Conservation (phyloP, 1,284 basidiomycete genomes). For the Austroboletus niveus region DNA sequence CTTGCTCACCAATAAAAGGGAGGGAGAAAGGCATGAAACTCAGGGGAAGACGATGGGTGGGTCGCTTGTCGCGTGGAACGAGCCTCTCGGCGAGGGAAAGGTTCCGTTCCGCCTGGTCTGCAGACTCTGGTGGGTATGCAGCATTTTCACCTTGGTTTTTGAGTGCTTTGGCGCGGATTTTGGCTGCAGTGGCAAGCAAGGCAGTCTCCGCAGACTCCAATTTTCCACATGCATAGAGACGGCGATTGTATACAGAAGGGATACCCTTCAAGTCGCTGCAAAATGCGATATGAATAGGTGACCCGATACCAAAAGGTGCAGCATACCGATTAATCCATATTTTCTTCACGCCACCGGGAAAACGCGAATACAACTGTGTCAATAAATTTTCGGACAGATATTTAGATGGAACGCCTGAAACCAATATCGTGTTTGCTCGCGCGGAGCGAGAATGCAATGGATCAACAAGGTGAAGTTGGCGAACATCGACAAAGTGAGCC, state of each 20-base stretch:
- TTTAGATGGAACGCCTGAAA: constrained; percentile 85
- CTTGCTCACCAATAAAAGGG: constrained; percentile 76
- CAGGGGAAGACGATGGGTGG: constrained; percentile 71
- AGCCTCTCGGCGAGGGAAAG: constrained; percentile 49
- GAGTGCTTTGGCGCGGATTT: constrained; percentile 52
- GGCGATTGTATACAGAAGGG: constrained; percentile 80
- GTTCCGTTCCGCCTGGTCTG: constrained; percentile 44
- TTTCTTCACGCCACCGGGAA: constrained; percentile 83
- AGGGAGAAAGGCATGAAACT: constrained; percentile 57
- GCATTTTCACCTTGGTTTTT: constrained; percentile 35
- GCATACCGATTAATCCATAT: constrained; percentile 84
- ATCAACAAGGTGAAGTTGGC: constrained; percentile 84
- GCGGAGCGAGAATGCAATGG: constrained; percentile 68
- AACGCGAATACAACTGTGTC: constrained; percentile 61
- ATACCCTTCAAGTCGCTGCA: constrained; percentile 74
- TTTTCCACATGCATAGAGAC: constrained; percentile 69
- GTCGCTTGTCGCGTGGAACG: constrained; percentile 71
- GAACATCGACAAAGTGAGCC: constrained; percentile 74
- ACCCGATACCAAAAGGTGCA: not conserved
- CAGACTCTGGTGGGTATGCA: constrained; percentile 15
- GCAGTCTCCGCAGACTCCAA: constrained; percentile 85
- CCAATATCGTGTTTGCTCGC: constrained; percentile 85
- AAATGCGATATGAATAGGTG: not conserved
- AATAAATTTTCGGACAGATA: constrained; percentile 71
- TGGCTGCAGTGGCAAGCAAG: constrained; percentile 73